Evolutionary conservation across 306 rosid species (phyloP), one percentile per base, ranked within the genome.

Genomic region (Datisca glomerata): DNA sequence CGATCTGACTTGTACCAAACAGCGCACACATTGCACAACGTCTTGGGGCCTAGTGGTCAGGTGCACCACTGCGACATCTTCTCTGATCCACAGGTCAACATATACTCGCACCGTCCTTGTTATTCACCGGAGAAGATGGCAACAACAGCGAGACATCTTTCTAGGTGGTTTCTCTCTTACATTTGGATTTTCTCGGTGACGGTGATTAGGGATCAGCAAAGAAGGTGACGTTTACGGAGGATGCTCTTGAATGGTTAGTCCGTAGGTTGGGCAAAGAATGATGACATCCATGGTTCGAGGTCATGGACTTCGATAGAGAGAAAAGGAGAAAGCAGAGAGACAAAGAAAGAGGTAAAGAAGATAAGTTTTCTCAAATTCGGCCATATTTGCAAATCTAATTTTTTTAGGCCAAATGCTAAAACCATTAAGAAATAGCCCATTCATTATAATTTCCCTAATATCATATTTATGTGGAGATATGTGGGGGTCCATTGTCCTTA

Each of bases 11-110:
- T 78, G 73, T 33, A 78, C 10, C 87, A 41, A 0, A 78, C 82
- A 3, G 82, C 82, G 40, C 87, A 78, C 0, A 82, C 82, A 28
- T 78, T 78, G 62, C 86, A 73, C 3, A 78, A 75, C 11, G 81
- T 78, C 60, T 73, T 78, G 0, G 86, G 86, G 19, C 87, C 82
- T 61, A 63, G 43, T 16, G 87, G 87, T 3, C 87, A 76, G 3
- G 87, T 74, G 42, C 82, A 42, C 87, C 87, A 78, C 45, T 78
- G 79, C 32, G 87, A 79, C 37, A 76, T 78, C 60, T 74, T 78
- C 38, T 67, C 71, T 44, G 71, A 64, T 11, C 68, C 68, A 57
- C 82, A 78, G 60, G 82, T 40, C 64, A 6, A 45, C 87, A 78
- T 49, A 73, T 43, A 4, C 68, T 35, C 12, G 25, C 39, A 13